Percentiles rank a stretch among this genome's conserved stretches.
Evolutionary conservation across 2,329 filamentous ascomycete genomes (phyloP).

Genomic region (Westerdykella ornata): DNA sequence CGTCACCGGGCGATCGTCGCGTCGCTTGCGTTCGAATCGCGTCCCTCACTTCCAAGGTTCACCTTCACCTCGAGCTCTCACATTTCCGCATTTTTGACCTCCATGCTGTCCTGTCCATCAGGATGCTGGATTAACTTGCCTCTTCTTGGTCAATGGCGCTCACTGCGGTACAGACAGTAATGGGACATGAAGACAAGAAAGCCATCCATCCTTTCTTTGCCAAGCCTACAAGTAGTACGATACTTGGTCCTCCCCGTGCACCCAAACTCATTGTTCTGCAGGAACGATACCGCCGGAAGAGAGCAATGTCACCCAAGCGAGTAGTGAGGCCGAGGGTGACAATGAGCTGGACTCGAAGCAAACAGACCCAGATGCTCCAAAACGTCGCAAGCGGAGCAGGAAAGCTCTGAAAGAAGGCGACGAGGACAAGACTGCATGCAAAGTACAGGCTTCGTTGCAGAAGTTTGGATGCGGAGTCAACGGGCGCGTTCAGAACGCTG

Average conservation of each 20-base stretch:
- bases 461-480: constrained; percentile 18
- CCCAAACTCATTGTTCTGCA: constrained; percentile 2
- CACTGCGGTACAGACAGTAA: constrained; percentile 31
- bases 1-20: not conserved
- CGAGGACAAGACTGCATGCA: constrained; percentile 3
- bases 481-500: not conserved
- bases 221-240: constrained; percentile 20
- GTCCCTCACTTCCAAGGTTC: not conserved
- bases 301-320: constrained; percentile 4
- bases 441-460: constrained; percentile 24
- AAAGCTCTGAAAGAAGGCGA: constrained; percentile 17
- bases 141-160: constrained; percentile 31
- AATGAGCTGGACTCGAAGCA: constrained; percentile 17
- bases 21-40: not conserved
- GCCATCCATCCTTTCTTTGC: constrained; percentile 37
- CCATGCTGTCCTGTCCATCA: not conserved
- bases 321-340: constrained; percentile 9
- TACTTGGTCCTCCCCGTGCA: too few relatives aligned
- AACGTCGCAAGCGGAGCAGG: constrained; percentile 16
- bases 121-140: not conserved
- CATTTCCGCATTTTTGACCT: not conserved
- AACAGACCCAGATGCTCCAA: constrained; percentile 9
- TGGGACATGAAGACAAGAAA: constrained; percentile 33
- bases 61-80: not conserved
- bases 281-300: constrained; percentile 11